A percentile compares a stretch with the other conserved stretches of the same genome.
Evolutionary conservation across 164 flowering plant genomes (phyloP).

Genomic region (Warburgia ugandensis): DNA sequence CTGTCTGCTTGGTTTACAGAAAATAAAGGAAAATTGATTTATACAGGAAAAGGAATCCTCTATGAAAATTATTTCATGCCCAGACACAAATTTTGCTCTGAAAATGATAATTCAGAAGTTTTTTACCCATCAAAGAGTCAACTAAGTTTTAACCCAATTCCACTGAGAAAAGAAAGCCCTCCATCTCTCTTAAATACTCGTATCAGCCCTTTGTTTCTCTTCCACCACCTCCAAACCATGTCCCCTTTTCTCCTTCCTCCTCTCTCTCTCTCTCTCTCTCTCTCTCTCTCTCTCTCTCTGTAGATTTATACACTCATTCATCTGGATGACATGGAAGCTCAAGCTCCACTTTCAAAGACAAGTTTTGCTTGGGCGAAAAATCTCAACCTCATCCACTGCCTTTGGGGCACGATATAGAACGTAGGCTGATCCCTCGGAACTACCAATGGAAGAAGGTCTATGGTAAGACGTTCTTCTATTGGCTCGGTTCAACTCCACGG

Average conservation of each 20-base stretch:
- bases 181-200: too few relatives aligned
- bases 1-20: too few relatives aligned
- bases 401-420: slow-evolving; percentile 1
- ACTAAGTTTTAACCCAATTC: too few relatives aligned
- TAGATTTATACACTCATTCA: background rate
- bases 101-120: too few relatives aligned
- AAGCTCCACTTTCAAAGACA: slow-evolving; percentile 8
- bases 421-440: slow-evolving; percentile 8
- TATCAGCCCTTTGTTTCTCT: too few relatives aligned
- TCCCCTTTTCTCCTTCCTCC: slow-evolving; percentile 1
- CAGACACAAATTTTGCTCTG: too few relatives aligned
- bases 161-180: too few relatives aligned
- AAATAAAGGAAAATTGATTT: too few relatives aligned
- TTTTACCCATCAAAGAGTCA: too few relatives aligned
- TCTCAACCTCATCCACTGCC: slow-evolving; percentile 6
- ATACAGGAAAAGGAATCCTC: too few relatives aligned
- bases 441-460: slow-evolving; percentile 8
- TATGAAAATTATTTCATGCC: too few relatives aligned
- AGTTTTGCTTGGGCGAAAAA: slow-evolving; percentile 1
- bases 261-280: background rate
- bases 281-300: background rate
- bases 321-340: slow-evolving; percentile 12
- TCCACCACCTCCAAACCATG: too few relatives aligned
- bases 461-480: slow-evolving; percentile 13
- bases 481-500: slow-evolving; percentile 14